Percentiles rank a stretch among this genome's conserved stretches.
phyloP scores from a whole-genome alignment of 768 basidiomycete genomes.

The Paxillus involutus region DNA sequence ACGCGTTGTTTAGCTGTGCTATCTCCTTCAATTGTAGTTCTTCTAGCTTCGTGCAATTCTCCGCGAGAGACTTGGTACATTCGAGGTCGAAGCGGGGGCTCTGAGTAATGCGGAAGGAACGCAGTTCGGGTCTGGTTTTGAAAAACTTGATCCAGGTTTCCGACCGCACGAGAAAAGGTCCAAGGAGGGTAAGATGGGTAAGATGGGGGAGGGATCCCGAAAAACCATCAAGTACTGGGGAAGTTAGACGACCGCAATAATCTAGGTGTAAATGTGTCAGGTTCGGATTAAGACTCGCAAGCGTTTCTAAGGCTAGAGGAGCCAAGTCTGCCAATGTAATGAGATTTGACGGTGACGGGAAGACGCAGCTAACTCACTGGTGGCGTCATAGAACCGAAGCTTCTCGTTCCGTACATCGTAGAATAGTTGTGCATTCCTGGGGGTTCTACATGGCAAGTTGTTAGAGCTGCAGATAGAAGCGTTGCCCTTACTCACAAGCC shows the following conservation, averaged over 20 bases:
- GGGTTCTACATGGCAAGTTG: slow-evolving; percentile 47
- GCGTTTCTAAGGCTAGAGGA: slow-evolving; percentile 62
- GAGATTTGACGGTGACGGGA: background rate
- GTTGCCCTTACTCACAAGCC: slow-evolving; percentile 58
- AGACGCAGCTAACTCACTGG: slow-evolving; percentile 55
- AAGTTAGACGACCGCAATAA: slow-evolving; percentile 81
- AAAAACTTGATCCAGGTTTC: slow-evolving; percentile 79
- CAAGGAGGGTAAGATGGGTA: slow-evolving; percentile 74
- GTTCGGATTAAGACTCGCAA: slow-evolving; percentile 83
- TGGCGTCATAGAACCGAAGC: slow-evolving; percentile 84
- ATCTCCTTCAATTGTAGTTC: slow-evolving; percentile 80
- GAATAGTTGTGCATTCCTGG: slow-evolving; percentile 81
- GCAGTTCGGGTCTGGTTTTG: slow-evolving; percentile 56
- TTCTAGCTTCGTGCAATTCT: slow-evolving; percentile 50
- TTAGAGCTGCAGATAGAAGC: background rate
- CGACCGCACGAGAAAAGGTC: slow-evolving; percentile 80
- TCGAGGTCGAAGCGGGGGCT: slow-evolving; percentile 81
- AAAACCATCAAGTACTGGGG: slow-evolving; percentile 58
- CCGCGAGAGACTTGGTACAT: slow-evolving; percentile 59
- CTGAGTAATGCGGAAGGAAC: slow-evolving; percentile 78
- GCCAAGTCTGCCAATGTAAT: slow-evolving; percentile 54
- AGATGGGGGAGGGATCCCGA: slow-evolving; percentile 63
- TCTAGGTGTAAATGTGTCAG: slow-evolving; percentile 78
- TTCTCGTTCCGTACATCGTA: slow-evolving; percentile 69
- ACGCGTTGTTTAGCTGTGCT: slow-evolving; percentile 66